Base-by-base conservation (phyloP, 129 eudicot genomes). In the Cynara cardunculus region DNA sequence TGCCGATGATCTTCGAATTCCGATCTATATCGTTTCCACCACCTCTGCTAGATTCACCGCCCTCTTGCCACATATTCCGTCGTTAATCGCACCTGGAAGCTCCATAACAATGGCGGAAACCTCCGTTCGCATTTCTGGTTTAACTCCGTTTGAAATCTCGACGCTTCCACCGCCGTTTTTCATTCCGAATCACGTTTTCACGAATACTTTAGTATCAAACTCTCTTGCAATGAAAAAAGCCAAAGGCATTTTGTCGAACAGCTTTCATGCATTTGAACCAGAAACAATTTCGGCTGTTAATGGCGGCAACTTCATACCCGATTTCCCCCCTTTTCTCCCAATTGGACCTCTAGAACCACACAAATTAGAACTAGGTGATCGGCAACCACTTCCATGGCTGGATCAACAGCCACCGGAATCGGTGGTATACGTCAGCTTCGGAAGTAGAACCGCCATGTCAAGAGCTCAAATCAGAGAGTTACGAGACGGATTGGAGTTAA, bases 31-130 rank as follows among this genome's bases (percentile, higher is more conserved):
- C 68, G 37, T 87, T 1, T 10, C 70, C 59, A 83, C 87, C 37
- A 82, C 88, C 24, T 91, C 91, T 1, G 92, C 96, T 6, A 87
- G 88, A 78, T 91, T 91, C 72, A 59, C 86, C 74, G 78, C 89
- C 26, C 28, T 87, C 2, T 59, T 88, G 73, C 39, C 76, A 2
- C 18, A 70, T 34, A 59, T 77, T n/a, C 87, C 83, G 26, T 27
- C 22, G 26, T 65, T 69, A 64, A 22, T 37, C 26, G 24, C 34
- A 19, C 8, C 31, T 0, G 75, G 28, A 25, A 21, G 22, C 64
- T 21, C 46, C 9, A 26, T 30, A 24, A 5, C 39, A n/a, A 8
- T 12, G 6, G 9, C 67, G 9, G 72, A 75, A 44, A 28, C 56
- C 31, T 12, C 4, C 34, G 18, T 87, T 66, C 26, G 35, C 13